These are phyloP conservation scores for Westerdykella aurantiaca DNA, from an alignment of 2,329 filamentous ascomycete species.

Conservation along the genomic window DNA sequence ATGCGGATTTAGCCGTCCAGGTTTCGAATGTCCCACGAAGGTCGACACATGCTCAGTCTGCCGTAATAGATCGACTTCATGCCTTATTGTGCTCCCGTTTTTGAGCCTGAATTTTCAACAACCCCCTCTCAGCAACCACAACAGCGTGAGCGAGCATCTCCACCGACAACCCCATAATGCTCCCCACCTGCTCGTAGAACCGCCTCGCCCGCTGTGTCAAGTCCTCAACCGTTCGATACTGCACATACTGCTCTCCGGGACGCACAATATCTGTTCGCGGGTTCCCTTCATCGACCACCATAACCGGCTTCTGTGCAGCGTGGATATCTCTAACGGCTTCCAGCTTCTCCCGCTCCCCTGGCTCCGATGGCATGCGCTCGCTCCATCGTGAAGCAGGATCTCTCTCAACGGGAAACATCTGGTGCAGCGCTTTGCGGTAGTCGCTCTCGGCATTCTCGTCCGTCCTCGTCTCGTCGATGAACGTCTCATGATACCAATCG, in stretches of 20 bases:
- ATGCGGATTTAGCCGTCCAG: too few species aligned
- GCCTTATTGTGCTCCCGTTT: background rate
- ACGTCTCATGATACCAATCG: conserved; percentile 69
- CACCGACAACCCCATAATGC: conserved; percentile 46
- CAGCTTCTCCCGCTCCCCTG: conserved; percentile 24
- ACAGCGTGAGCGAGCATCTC: conserved; percentile 48
- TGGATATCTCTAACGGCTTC: conserved; percentile 42
- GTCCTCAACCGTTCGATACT: conserved; percentile 45
- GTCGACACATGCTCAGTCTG: too few species aligned
- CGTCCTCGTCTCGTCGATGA: conserved; percentile 46
- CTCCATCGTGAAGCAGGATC: background rate
- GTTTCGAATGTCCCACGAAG: too few species aligned
- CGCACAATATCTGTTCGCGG: conserved; percentile 23
- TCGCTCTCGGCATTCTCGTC: conserved; percentile 34
- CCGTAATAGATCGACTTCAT: background rate
- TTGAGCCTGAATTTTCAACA: conserved; percentile 14
- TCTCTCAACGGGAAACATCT: conserved; percentile 38
- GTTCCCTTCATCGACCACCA: conserved; percentile 35
- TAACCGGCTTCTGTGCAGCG: conserved; percentile 35
- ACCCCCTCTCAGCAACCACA: conserved; percentile 42
- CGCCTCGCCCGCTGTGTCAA: conserved; percentile 41
- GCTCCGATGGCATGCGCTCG: conserved; percentile 11
- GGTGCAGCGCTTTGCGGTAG: conserved; percentile 38
- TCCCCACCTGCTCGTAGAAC: conserved; percentile 50
- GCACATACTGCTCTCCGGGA: conserved; percentile 48